Evolutionary conservation across 371 early-diverging fungal genomes (phyloP).

Genomic region (Catenaria anguillulae): DNA sequence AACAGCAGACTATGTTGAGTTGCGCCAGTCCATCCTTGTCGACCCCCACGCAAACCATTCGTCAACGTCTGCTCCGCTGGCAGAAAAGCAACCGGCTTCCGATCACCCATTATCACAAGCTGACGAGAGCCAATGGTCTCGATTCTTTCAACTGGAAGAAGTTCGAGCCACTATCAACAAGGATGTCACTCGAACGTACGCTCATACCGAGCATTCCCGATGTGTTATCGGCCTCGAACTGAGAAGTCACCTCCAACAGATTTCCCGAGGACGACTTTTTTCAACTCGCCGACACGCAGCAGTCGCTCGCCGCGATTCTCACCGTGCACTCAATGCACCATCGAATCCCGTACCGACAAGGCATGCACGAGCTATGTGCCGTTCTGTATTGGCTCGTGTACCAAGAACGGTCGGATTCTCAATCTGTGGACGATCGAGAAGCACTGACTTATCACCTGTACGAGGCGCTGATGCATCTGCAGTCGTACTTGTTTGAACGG

Average conservation of each 20-base stretch:
- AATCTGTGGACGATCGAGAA: not conserved
- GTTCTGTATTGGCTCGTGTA: not conserved
- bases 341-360: not conserved
- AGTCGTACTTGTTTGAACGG: not conserved
- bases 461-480: not conserved
- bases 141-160: not conserved
- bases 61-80: no score
- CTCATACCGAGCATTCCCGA: not conserved
- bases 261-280: not conserved
- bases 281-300: not conserved
- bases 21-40: not conserved
- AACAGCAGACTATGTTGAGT: not conserved
- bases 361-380: not conserved
- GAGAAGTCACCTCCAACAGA: no score
- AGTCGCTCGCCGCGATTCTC: not conserved
- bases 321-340: not conserved
- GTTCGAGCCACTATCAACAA: not conserved
- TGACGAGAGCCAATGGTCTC: not conserved
- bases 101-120: no score
- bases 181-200: not conserved
- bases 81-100: no score
- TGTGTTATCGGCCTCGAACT: not conserved
- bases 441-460: not conserved
- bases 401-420: no score
- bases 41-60: not conserved